Evolutionary conservation across 108 stramenopile genomes (phyloP).

Genomic region (Pseudonitzschia delicatissima): DNA sequence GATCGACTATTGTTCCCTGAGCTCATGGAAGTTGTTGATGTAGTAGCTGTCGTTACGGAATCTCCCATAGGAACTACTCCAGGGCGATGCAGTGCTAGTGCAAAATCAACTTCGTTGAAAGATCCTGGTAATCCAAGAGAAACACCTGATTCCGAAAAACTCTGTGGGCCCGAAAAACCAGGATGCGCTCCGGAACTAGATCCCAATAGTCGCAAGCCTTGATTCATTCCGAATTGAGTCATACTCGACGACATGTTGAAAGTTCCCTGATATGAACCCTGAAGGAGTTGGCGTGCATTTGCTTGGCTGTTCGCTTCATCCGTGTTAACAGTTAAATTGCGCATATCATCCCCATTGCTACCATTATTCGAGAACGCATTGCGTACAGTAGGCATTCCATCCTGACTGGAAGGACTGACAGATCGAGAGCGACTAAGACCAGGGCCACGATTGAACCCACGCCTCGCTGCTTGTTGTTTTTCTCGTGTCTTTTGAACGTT

Average conservation of each 20-base stretch:
- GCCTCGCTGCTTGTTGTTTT: constrained; percentile 43
- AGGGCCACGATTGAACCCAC: neutral
- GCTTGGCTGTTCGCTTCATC: constrained; percentile 16
- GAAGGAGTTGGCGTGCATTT: constrained; percentile 2
- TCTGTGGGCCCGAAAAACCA: constrained; percentile 44
- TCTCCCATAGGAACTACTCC: constrained; percentile 68
- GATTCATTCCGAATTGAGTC: constrained; percentile 5
- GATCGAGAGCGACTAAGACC: constrained; percentile 3
- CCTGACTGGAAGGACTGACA: constrained; percentile 9
- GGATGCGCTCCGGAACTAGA: constrained; percentile 23
- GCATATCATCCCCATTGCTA: neutral
- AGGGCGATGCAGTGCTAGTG: constrained; percentile 73
- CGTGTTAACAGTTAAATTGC: neutral
- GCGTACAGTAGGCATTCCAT: neutral
- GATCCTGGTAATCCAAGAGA: constrained; percentile 37
- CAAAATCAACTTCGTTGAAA: constrained; percentile 56
- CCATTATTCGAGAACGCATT: neutral
- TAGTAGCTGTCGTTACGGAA: constrained; percentile 13
- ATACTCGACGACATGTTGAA: constrained; percentile 24
- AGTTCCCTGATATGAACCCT: constrained; percentile 4
- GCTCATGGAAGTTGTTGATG: constrained; percentile 11
- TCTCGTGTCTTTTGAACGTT: constrained; percentile 61
- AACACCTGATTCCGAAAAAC: constrained; percentile 43
- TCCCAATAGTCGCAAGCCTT: neutral
- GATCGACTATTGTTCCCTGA: constrained; percentile 13